Evolutionary conservation across 257 asterid species (phyloP).

Genomic region (Sherardia arvensis): DNA sequence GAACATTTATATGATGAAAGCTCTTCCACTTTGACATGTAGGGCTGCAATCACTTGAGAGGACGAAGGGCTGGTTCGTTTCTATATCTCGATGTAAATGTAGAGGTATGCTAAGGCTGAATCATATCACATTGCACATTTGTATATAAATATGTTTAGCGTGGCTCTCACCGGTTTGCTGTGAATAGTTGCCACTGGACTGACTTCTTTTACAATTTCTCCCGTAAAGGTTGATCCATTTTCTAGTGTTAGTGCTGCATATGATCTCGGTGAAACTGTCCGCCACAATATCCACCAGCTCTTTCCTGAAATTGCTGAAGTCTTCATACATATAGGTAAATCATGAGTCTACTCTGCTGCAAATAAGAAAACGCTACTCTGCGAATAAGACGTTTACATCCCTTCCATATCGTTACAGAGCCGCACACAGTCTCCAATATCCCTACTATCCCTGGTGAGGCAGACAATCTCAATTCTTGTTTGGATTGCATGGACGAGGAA

Average conservation of each 20-base stretch:
- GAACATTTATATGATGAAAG: conserved; percentile 3
- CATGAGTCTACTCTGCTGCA: neutral
- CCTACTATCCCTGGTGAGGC: conserved; percentile 14
- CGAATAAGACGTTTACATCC: too few relatives aligned
- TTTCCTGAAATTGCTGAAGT: conserved; percentile 91
- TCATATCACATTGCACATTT: neutral
- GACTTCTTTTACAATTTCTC: neutral
- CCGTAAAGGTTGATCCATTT: conserved; percentile 79
- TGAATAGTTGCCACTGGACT: neutral
- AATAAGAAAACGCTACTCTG: too few relatives aligned
- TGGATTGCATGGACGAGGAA: conserved; percentile 45
- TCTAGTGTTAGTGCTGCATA: conserved; percentile 95
- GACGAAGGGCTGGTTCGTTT: conserved; percentile 91
- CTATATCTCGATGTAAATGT: conserved; percentile 84
- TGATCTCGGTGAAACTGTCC: conserved; percentile 77
- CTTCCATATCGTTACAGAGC: conserved; percentile 29
- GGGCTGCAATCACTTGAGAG: conserved; percentile 87
- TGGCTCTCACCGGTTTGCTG: neutral
- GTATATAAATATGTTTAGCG: neutral
- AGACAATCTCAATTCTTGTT: conserved; percentile 14
- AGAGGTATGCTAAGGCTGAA: conserved; percentile 31
- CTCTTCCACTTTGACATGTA: conserved; percentile 26
- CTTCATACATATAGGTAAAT: conserved; percentile 76
- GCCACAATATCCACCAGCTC: conserved; percentile 52
- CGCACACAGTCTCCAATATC: conserved; percentile 38